Evolutionary conservation across 163 green algal species (phyloP).

Genomic region (Volvox carteri): DNA sequence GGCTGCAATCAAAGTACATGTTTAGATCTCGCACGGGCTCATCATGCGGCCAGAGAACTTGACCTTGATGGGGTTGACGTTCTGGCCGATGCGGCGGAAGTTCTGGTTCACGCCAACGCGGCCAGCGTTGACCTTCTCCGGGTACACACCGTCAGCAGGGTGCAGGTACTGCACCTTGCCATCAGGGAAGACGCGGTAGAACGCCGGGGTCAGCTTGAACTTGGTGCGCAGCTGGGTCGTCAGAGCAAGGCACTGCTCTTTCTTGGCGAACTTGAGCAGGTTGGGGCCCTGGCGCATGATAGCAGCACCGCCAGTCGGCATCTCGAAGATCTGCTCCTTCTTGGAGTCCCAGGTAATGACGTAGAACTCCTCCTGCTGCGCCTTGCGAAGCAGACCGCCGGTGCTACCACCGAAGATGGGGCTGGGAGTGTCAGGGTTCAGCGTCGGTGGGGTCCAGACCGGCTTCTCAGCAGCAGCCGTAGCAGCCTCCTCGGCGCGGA

Average conservation of each 20-base stretch:
- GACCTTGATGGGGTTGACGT: conserved; percentile 93
- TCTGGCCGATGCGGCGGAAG: conserved; percentile 96
- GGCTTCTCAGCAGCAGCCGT: conserved; percentile 57
- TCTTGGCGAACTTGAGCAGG: conserved; percentile 98
- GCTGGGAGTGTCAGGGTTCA: conserved; percentile 90
- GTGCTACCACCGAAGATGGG: conserved; percentile 97
- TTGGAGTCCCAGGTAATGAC: conserved; percentile 97
- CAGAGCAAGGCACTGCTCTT: conserved; percentile 99
- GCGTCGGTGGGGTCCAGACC: conserved; percentile 82
- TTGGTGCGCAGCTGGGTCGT: conserved; percentile 96
- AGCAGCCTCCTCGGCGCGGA: conserved; percentile 70
- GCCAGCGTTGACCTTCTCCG: conserved; percentile 99
- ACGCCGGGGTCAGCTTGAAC: conserved; percentile 95
- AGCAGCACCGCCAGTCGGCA: conserved; percentile 98
- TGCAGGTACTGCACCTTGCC: conserved; percentile 99
- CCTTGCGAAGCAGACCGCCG: conserved; percentile 96
- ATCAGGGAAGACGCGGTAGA: conserved; percentile 97
- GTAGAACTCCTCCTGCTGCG: conserved; percentile 78
- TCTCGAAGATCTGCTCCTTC: conserved; percentile 99
- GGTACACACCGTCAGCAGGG: conserved; percentile 98
- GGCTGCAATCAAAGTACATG: background rate
- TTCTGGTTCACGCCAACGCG: conserved; percentile 92
- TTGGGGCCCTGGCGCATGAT: conserved; percentile 98
- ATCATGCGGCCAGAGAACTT: conserved; percentile 59
- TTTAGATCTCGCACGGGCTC: conserved; percentile 50